Evolutionary conservation across 768 basidiomycete species (phyloP).

Genomic region (Myochromella boudieri): DNA sequence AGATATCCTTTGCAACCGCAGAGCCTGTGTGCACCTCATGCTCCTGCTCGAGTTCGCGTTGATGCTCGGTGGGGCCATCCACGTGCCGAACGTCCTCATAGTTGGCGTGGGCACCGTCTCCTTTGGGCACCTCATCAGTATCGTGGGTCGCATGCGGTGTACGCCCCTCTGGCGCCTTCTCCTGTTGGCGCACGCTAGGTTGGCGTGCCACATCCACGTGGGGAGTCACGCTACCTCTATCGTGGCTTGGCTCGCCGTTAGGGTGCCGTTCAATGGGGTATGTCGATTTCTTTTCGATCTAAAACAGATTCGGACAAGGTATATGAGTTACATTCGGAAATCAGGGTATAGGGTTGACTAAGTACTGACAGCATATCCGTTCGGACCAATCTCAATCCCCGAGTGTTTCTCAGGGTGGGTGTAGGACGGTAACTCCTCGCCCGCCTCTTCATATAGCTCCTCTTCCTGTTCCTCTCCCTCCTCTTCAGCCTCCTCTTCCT

Average conservation of each 20-base stretch:
- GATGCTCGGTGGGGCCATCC: too few species aligned
- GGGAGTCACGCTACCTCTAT: slow-evolving; percentile 20
- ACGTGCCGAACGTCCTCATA: too few species aligned
- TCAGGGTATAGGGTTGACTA: not conserved
- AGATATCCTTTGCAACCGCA: too few species aligned
- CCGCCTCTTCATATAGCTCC: slow-evolving; percentile 45
- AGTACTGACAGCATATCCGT: slow-evolving; percentile 63
- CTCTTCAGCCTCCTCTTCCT: slow-evolving; percentile 44
- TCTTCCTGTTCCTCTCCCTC: slow-evolving; percentile 45
- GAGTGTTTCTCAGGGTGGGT: slow-evolving; percentile 42
- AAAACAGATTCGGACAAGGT: too few species aligned
- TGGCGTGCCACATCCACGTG: slow-evolving; percentile 37
- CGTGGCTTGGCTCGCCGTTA: slow-evolving; percentile 6
- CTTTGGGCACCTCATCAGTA: not conserved
- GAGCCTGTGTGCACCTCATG: slow-evolving; percentile 19
- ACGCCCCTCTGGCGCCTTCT: slow-evolving; percentile 70
- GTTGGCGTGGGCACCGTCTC: too few species aligned
- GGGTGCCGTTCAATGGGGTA: slow-evolving; percentile 6
- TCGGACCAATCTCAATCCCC: slow-evolving; percentile 41
- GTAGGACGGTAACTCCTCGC: slow-evolving; percentile 48
- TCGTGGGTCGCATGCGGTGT: slow-evolving; percentile 26
- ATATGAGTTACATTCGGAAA: not conserved
- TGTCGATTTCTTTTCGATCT: slow-evolving; percentile 42
- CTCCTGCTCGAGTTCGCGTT: too few species aligned
- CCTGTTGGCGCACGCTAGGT: slow-evolving; percentile 62